Base-by-base conservation (phyloP, 495 filamentous ascomycete genomes). In the Penicillium simplicissimum region DNA sequence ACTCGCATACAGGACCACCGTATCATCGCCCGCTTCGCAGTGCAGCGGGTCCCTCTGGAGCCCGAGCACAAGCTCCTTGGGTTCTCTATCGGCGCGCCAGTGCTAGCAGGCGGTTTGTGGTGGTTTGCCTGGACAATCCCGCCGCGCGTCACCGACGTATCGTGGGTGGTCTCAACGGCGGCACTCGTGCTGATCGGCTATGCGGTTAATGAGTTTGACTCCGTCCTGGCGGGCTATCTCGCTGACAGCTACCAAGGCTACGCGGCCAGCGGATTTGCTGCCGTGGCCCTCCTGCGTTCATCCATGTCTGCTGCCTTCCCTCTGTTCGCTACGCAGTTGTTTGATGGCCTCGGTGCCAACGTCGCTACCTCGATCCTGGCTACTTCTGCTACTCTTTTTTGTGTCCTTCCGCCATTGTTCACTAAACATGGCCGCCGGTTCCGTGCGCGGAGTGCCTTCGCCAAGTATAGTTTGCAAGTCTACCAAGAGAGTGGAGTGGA, bases 391-490 rank as follows among this genome's bases (percentile, higher is more conserved):
- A 52, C 28, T 1, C 6, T 34, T 9, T 52, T 52, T 19, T 52
- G 49, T 35, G 10, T 28, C 8, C 1, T 52, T 13, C 49, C 49
- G 3, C 25, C 25, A 9, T 3, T 52, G 2, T 52, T 52, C 14
- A 28, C 4, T 19, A 31, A n/a, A 19, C 14, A 28, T 10, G 49
- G 49, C 7, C 15, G 49, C 14, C 49, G 15, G 28, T 35, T 43
- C 17, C 40, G 40, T 19, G 40, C n/a, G 1, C 5, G 14, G 13
- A 52, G 49, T 14, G 10, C 17, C 8, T 52, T 52, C 35, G 49
- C 49, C 14, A 52, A 52, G 25, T 23, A 35, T 52, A 52, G 49
- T 23, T 52, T 52, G 21, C 21, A 52, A n/a, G 49, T 52, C 13
- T 17, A 52, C 28, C 40, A 19, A 7, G 40, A 43, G 9, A 43